Conservation (phyloP, 108 stramenopile species). For the Cyclotella choctawhatcheeana region DNA sequence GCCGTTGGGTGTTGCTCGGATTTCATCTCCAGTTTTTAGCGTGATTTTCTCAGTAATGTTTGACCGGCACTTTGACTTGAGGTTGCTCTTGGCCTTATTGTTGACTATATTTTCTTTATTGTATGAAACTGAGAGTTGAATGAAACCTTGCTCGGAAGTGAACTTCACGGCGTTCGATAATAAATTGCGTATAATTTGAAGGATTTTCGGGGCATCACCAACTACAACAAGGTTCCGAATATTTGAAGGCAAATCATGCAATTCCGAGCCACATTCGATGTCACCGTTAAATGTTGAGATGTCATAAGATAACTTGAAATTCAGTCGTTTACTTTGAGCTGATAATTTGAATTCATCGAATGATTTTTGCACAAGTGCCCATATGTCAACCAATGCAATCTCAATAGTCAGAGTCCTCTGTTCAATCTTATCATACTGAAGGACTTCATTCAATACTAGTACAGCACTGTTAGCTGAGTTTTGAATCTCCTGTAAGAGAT, state of each 20-base stretch:
- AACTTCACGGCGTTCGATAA: slow-evolving; percentile 73
- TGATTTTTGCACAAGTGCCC: background rate
- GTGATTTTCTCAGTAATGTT: slow-evolving; percentile 14
- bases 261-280: background rate
- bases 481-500: slow-evolving; percentile 29
- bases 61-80: slow-evolving; percentile 7
- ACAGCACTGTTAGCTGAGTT: slow-evolving; percentile 45
- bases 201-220: slow-evolving; percentile 51
- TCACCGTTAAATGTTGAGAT: slow-evolving; percentile 5
- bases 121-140: slow-evolving; percentile 28
- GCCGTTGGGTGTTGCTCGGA: slow-evolving; percentile 19
- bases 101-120: slow-evolving; percentile 31
- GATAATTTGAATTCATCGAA: background rate
- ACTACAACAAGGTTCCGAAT: slow-evolving; percentile 27
- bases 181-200: slow-evolving; percentile 60
- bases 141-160: slow-evolving; percentile 42
- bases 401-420: background rate
- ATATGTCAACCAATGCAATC: background rate
- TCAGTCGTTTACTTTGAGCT: background rate
- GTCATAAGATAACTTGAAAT: background rate
- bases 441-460: slow-evolving; percentile 53
- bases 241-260: slow-evolving; percentile 5
- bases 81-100: background rate
- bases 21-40: slow-evolving; percentile 15
- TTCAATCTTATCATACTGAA: slow-evolving; percentile 47